phyloP scores from a whole-genome alignment of 202 grass and related monocot genomes.

The Musa balbisiana region DNA sequence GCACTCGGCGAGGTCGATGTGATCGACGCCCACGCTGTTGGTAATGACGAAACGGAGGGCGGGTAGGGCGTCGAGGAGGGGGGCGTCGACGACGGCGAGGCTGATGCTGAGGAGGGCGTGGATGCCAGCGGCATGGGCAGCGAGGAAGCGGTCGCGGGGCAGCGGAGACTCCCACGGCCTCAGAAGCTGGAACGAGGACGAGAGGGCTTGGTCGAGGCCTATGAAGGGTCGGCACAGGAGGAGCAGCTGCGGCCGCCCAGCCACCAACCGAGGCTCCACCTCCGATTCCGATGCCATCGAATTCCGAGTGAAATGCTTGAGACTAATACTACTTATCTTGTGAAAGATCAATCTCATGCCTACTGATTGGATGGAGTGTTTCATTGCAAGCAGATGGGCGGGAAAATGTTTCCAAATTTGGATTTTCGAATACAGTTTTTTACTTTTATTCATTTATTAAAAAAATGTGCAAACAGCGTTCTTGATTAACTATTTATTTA shows the following conservation, averaged over 20 bases:
- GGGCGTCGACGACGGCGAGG: conserved; percentile 27
- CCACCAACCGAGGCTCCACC: too few relatives aligned
- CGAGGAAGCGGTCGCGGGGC: not conserved
- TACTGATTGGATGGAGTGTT: too few relatives aligned
- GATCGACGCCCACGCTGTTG: conserved; percentile 32
- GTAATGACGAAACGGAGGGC: conserved; percentile 26
- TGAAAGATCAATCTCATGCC: too few relatives aligned
- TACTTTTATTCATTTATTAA: too few relatives aligned
- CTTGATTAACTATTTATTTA: too few relatives aligned
- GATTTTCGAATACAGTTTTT: too few relatives aligned
- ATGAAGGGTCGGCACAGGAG: conserved; percentile 5
- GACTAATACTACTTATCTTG: too few relatives aligned
- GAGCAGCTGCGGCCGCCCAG: not conserved
- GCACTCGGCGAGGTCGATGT: conserved; percentile 40
- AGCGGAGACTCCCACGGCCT: not conserved
- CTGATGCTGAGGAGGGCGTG: conserved; percentile 37
- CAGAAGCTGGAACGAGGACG: conserved; percentile 10
- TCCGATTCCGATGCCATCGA: not conserved
- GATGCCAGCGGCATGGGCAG: not conserved
- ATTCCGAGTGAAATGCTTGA: too few relatives aligned
- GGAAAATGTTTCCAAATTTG: too few relatives aligned
- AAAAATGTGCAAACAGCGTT: too few relatives aligned
- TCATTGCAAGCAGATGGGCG: too few relatives aligned
- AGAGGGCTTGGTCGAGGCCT: not conserved
- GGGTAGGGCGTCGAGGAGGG: conserved; percentile 22